Evolutionary conservation across 2,329 filamentous ascomycete genomes (phyloP).

Genomic region (Sarocladium kiliense): DNA sequence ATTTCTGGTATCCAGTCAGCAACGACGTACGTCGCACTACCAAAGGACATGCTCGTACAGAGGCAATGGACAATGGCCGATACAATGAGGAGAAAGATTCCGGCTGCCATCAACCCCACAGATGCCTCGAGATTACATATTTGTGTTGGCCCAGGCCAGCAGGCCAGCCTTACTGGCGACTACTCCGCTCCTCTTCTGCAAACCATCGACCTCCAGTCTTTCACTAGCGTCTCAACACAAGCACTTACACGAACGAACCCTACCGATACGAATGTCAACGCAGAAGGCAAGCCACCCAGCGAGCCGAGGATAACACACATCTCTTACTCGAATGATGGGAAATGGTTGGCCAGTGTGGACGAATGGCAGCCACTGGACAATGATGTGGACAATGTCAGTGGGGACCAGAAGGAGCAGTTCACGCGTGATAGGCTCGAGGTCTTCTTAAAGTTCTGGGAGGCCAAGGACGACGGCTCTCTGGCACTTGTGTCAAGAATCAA

Average conservation of each 20-base stretch:
- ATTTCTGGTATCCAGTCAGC: constrained; percentile 75
- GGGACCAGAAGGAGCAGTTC: constrained; percentile 37
- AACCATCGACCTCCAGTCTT: constrained; percentile 76
- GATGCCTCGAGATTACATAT: constrained; percentile 61
- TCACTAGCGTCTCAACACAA: constrained; percentile 77
- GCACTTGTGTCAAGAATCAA: constrained; percentile 80
- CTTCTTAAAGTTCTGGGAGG: constrained; percentile 85
- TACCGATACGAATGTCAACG: constrained; percentile 72
- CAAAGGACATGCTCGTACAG: constrained; percentile 47
- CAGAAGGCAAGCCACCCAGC: constrained; percentile 63
- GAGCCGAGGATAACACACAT: constrained; percentile 76
- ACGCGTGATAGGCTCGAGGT: constrained; percentile 59
- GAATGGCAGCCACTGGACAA: constrained; percentile 74
- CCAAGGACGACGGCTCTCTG: constrained; percentile 57
- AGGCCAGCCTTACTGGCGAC: constrained; percentile 47
- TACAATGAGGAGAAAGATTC: constrained; percentile 45
- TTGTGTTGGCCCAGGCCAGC: constrained; percentile 59
- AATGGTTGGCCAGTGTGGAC: constrained; percentile 88
- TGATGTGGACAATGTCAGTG: constrained; percentile 52
- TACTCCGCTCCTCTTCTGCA: constrained; percentile 62
- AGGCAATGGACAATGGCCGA: constrained; percentile 43
- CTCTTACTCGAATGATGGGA: constrained; percentile 71
- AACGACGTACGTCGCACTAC: constrained; percentile 42
- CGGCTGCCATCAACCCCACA: constrained; percentile 58
- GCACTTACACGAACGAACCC: constrained; percentile 83